A percentile compares a stretch with the other conserved stretches of the same genome.
Conservation (phyloP, 1,139 yeast species). For the Geotrichum phurueaensis region DNA sequence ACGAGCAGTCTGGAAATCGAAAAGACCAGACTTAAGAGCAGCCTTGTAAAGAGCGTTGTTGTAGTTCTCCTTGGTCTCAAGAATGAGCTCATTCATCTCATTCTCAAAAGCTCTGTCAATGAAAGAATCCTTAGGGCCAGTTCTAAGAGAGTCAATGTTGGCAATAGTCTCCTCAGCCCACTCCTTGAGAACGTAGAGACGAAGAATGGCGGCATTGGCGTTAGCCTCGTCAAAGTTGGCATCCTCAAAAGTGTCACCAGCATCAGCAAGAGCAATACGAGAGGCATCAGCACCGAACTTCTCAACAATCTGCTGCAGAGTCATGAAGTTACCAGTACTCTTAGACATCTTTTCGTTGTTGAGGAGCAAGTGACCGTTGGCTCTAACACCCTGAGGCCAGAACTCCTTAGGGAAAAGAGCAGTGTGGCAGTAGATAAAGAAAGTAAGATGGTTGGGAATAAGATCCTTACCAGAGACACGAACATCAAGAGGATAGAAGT, state of each 20-base stretch:
- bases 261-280: slow-evolving; percentile 96
- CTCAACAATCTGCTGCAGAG: slow-evolving; percentile 72
- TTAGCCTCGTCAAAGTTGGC: slow-evolving; percentile 96
- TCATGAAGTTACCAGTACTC: slow-evolving; percentile 95
- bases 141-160: slow-evolving; percentile 52
- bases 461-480: slow-evolving; percentile 95
- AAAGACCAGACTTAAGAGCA: slow-evolving; percentile 84
- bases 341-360: slow-evolving; percentile 98
- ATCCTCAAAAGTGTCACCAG: slow-evolving; percentile 96
- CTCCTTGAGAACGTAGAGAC: slow-evolving; percentile 86
- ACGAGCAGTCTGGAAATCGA: slow-evolving; percentile 90
- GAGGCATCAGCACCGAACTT: slow-evolving; percentile 98
- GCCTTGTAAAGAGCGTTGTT: slow-evolving; percentile 72
- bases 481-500: slow-evolving; percentile 87
- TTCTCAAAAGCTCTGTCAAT: slow-evolving; percentile 87
- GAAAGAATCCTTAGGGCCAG: slow-evolving; percentile 61
- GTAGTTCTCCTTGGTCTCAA: slow-evolving; percentile 65
- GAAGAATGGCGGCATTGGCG: slow-evolving; percentile 95
- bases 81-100: slow-evolving; percentile 82
- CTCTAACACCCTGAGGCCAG: slow-evolving; percentile 95
- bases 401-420: slow-evolving; percentile 83
- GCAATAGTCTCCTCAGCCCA: slow-evolving; percentile 80
- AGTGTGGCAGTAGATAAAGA: slow-evolving; percentile 87
- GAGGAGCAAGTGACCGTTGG: slow-evolving; percentile 90
- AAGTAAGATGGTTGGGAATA: slow-evolving; percentile 94